These are phyloP conservation scores for Rhodamnia argentea DNA, from an alignment of 345 rosid species.

Conservation along the genomic window DNA sequence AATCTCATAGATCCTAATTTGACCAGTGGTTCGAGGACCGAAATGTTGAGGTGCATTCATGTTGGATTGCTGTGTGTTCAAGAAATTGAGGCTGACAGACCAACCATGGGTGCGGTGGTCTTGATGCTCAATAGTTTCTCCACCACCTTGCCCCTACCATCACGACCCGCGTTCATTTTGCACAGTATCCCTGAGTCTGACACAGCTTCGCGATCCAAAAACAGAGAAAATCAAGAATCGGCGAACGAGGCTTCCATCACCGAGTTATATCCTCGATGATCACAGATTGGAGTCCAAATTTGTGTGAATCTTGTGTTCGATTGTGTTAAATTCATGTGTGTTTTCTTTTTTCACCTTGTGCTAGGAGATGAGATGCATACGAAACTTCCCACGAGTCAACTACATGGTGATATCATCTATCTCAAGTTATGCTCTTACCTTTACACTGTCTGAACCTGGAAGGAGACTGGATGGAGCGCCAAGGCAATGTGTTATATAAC, in stretches of 20 bases:
- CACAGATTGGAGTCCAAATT: neutral
- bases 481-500: neutral
- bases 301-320: neutral
- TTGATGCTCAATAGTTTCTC: neutral
- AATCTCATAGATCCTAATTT: neutral
- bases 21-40: neutral
- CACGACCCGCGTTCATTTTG: neutral
- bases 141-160: neutral
- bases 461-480: neutral
- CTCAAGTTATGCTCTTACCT: neutral
- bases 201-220: fast-evolving
- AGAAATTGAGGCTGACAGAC: neutral
- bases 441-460: neutral
- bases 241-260: neutral
- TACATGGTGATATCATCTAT: neutral
- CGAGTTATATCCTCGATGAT: neutral
- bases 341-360: too few relatives aligned
- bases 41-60: neutral
- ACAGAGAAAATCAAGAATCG: neutral
- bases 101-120: neutral
- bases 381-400: neutral
- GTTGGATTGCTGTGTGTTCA: neutral
- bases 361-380: too few relatives aligned
- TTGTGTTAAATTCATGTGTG: neutral
- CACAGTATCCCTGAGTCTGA: neutral